phyloP scores from a whole-genome alignment of 176 grass and related monocot species.

The Bothriochloa decipiens region DNA sequence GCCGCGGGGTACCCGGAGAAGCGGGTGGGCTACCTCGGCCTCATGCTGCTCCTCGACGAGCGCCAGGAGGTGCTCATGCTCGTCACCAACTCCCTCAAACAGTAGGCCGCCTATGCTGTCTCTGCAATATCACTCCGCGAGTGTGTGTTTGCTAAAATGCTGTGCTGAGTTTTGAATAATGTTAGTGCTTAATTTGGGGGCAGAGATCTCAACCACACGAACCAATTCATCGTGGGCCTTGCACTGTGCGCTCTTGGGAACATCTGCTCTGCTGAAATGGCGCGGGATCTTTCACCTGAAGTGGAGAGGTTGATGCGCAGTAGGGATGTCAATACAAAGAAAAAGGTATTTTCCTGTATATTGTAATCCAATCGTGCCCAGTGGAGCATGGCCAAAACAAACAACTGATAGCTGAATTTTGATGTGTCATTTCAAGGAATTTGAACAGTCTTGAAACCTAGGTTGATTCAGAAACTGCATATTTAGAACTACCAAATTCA shows the following conservation, averaged over 20 bases:
- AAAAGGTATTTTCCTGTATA: constrained; percentile 59
- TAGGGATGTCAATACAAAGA: constrained; percentile 90
- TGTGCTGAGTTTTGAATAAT: constrained; percentile 53
- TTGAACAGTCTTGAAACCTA: background rate
- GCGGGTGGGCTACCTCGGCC: constrained; percentile 90
- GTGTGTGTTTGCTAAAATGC: constrained; percentile 18
- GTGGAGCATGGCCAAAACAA: background rate
- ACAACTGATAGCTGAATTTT: background rate
- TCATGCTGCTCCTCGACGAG: constrained; percentile 97
- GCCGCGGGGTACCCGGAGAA: constrained; percentile 92
- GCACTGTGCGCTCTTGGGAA: constrained; percentile 93
- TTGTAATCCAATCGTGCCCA: background rate
- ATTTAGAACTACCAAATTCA: constrained; percentile 8
- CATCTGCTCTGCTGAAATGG: constrained; percentile 99
- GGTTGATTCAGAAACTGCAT: background rate
- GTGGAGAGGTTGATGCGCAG: constrained; percentile 80
- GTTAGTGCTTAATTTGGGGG: constrained; percentile 45
- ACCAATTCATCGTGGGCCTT: constrained; percentile 92
- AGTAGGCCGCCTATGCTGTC: constrained; percentile 54
- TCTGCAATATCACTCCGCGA: background rate
- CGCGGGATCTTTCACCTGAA: constrained; percentile 92
- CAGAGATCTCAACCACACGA: constrained; percentile 97
- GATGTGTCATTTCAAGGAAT: background rate
- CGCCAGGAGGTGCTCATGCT: constrained; percentile 99
- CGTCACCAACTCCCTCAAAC: constrained; percentile 99